Conservation (phyloP, 2,329 filamentous ascomycete species). For the Rutstroemia sp. region DNA sequence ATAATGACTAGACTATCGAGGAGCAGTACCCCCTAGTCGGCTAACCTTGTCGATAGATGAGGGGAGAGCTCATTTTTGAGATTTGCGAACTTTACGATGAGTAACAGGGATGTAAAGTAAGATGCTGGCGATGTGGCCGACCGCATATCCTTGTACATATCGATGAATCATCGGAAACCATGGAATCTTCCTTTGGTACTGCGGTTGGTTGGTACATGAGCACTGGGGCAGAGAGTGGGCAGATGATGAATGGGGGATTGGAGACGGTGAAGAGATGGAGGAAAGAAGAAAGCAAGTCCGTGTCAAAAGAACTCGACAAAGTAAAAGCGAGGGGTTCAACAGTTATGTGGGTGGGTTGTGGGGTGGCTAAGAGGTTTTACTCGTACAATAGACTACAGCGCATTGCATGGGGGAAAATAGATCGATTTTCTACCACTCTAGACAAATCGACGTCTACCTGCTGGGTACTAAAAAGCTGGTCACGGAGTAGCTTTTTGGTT, state of each 20-base stretch:
- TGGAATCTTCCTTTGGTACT: neutral
- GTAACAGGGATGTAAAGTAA: neutral
- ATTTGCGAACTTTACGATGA: conserved; percentile 9
- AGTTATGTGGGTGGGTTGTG: neutral
- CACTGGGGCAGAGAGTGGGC: too few relatives aligned
- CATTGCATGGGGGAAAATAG: too few relatives aligned
- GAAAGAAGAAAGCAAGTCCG: neutral
- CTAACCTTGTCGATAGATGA: neutral
- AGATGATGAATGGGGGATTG: too few relatives aligned
- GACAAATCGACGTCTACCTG: too few relatives aligned
- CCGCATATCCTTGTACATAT: conserved; percentile 1
- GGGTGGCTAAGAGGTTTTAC: neutral
- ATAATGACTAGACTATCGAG: neutral
- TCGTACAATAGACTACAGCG: too few relatives aligned
- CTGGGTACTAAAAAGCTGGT: too few relatives aligned
- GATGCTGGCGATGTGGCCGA: conserved; percentile 4
- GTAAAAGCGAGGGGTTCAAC: neutral
- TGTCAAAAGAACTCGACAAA: too few relatives aligned
- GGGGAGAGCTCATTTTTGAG: conserved; percentile 7
- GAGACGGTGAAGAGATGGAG: neutral
- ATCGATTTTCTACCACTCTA: too few relatives aligned
- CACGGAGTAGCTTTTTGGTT: too few relatives aligned
- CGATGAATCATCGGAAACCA: neutral
- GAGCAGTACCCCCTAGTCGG: too few relatives aligned
- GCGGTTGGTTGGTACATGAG: too few relatives aligned